These are phyloP conservation scores for Populus simonii DNA, from an alignment of 345 rosid species.

Conservation along the genomic window DNA sequence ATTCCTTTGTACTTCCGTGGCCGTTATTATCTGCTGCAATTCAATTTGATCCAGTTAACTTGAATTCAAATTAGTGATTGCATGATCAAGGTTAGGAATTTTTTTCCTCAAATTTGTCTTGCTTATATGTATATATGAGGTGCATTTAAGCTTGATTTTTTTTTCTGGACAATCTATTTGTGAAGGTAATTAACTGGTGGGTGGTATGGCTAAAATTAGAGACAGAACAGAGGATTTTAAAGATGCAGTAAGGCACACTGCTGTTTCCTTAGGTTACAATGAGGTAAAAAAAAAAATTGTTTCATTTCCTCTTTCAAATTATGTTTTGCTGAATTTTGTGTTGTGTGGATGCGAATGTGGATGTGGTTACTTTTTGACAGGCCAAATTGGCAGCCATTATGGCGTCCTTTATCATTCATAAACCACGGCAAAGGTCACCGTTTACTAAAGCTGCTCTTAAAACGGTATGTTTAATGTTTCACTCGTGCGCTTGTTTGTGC, in stretches of 20 bases:
- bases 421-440: constrained; percentile 55
- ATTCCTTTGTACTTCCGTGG: not conserved
- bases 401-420: constrained; percentile 87
- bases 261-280: constrained; percentile 15
- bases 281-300: not conserved
- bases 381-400: constrained; percentile 67
- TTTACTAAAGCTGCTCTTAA: constrained; percentile 63
- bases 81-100: too few relatives aligned
- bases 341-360: not conserved
- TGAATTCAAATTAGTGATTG: too few relatives aligned
- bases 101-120: too few relatives aligned
- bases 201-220: constrained; percentile 13
- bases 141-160: not conserved
- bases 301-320: not conserved
- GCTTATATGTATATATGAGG: too few relatives aligned
- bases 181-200: not conserved
- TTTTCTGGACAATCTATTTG: not conserved
- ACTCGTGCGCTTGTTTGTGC: not conserved
- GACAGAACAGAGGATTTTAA: constrained; percentile 25
- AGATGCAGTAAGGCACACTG: constrained; percentile 12
- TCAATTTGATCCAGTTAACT: not conserved
- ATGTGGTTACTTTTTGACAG: constrained; percentile 25
- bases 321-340: not conserved
- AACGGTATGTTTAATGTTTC: constrained; percentile 45
- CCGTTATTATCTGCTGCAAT: not conserved